Base-by-base conservation (phyloP, 192 early-diverging fungal species). In the Coemansia sp. region DNA sequence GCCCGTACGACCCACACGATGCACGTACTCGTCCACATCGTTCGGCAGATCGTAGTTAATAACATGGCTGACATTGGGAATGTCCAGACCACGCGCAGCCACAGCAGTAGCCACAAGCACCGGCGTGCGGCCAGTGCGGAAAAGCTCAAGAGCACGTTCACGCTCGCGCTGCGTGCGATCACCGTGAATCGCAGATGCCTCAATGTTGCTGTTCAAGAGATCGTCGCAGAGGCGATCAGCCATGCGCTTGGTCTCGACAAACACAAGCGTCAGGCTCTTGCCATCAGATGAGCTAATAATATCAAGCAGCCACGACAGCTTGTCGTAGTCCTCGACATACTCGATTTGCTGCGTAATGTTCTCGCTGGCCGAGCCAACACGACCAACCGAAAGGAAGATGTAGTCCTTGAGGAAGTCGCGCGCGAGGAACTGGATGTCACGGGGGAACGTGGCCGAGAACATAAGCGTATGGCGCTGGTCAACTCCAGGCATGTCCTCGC, bases 381-480 rank as follows among this genome's bases (percentile, higher is more conserved):
- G 90, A 45, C 95, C 96, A 23, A 98, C 93, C 7, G 92, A 90
- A 72, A 87, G 86, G 81, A 91, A 95, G 32, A 91, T 83, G 57
- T 91, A 90, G 59, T 90, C 82, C 24, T 86, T 80, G 37, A 98
- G 82, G 83, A 98, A 97, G 77, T 96, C 94, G 65, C 90, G 84
- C 19, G 97, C 97, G 23, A 98, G 88, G 48, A 85, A 82, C 66
- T 94, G 96, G 62, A 98, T 96, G 52, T 89, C 81, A 27, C 84
- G 88, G 8, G 97, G 97, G 85, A 98, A 98, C 1, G 96, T 98
- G n/a, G 96, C 96, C 66, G 88, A 91, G 75, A 97, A 98, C 95
- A 98, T 97, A 56, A 97, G 87, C 7, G 96, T 98, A 60, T 93
- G 93, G 58, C 94, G 84, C 51, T 81, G 64, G 52, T 78, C 60